These are phyloP conservation scores for Lablab purpureus DNA, from an alignment of 306 rosid genomes.

Conservation along the genomic window DNA sequence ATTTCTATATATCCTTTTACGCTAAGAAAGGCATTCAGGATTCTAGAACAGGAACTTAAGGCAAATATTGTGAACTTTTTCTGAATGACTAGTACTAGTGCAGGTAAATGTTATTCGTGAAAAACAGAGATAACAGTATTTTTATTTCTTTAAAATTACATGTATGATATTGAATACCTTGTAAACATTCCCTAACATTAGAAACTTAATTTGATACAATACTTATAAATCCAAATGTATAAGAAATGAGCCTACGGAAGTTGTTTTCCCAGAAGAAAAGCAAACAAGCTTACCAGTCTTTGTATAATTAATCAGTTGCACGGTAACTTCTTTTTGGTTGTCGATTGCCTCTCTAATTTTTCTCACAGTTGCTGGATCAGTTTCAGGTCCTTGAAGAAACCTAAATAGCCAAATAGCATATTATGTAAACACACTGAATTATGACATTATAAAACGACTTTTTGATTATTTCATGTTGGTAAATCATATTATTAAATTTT, in stretches of 20 bases:
- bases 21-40: constrained; percentile 9
- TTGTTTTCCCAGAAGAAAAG: constrained; percentile 1
- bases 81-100: not conserved
- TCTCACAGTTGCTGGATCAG: constrained; percentile 88
- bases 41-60: constrained; percentile 1
- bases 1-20: constrained; percentile 9
- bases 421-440: constrained; percentile 23
- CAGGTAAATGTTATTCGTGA: constrained; percentile 22
- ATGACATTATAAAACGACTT: not conserved
- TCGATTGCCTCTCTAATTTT: constrained; percentile 93
- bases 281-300: constrained; percentile 69
- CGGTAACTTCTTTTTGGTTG: constrained; percentile 91
- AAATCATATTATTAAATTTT: not conserved
- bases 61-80: not conserved
- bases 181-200: constrained; percentile 21
- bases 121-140: not conserved
- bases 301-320: constrained; percentile 92
- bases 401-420: constrained; percentile 55
- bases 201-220: constrained; percentile 23
- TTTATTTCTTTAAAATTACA: constrained; percentile 11
- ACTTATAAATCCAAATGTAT: not conserved
- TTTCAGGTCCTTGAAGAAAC: constrained; percentile 98
- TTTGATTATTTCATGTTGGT: not conserved
- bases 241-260: constrained; percentile 10
- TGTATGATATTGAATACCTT: not conserved